Percentiles rank a stretch among this genome's conserved stretches.
These are phyloP conservation scores for Limonium bicolor DNA, from an alignment of 148 eudicot genomes.

Conservation along the genomic window DNA sequence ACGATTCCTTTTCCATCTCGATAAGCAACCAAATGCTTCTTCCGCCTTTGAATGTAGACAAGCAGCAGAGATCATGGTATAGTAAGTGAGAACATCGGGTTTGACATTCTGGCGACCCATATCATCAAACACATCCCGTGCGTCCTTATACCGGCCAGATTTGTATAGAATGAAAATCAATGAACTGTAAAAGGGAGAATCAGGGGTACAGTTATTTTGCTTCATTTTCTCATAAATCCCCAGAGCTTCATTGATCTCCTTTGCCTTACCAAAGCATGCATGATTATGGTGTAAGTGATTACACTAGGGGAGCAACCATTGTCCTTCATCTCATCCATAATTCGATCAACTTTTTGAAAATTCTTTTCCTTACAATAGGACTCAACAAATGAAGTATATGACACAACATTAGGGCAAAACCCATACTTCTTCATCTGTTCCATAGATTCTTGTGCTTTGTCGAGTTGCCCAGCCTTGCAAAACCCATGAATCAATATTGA, in stretches of 20 bases:
- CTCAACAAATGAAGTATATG: slow-evolving; percentile 55
- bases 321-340: slow-evolving; percentile 51
- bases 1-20: slow-evolving; percentile 46
- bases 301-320: slow-evolving; percentile 48
- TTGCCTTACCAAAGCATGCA: slow-evolving; percentile 61
- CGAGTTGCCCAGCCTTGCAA: slow-evolving; percentile 47
- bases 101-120: slow-evolving; percentile 38
- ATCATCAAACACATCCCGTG: slow-evolving; percentile 46
- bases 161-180: slow-evolving; percentile 31
- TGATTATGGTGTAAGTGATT: slow-evolving; percentile 61
- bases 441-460: slow-evolving; percentile 29
- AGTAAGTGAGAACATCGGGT: slow-evolving; percentile 45
- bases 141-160: slow-evolving; percentile 65
- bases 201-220: slow-evolving; percentile 37
- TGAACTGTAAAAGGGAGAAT: slow-evolving; percentile 45
- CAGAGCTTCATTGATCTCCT: slow-evolving; percentile 43
- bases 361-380: slow-evolving; percentile 44
- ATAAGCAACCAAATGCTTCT: slow-evolving; percentile 48
- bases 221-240: slow-evolving; percentile 54
- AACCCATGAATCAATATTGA: slow-evolving; percentile 69
- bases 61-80: slow-evolving; percentile 46
- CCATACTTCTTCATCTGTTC: slow-evolving; percentile 51
- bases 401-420: slow-evolving; percentile 29
- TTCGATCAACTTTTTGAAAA: slow-evolving; percentile 45
- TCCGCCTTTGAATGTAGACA: slow-evolving; percentile 46